A percentile compares a stretch with the other conserved stretches of the same genome.
These are phyloP conservation scores for Ceratocystis smalleyi DNA, from an alignment of 2,329 filamentous ascomycete species.

Conservation along the genomic window DNA sequence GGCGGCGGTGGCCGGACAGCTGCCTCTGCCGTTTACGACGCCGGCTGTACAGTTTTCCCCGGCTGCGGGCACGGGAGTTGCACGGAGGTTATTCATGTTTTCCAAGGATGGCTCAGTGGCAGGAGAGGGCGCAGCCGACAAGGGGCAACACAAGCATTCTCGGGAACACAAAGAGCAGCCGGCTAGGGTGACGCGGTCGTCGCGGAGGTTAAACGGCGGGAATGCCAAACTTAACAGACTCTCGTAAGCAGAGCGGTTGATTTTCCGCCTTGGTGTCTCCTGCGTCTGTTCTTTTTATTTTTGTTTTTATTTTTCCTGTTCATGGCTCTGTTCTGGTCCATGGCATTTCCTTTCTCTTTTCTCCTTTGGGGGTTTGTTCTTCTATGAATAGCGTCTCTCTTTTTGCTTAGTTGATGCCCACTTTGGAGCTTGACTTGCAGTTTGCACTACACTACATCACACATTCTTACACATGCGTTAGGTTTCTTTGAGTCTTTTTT, in stretches of 20 bases:
- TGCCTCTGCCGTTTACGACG: slow-evolving; percentile 1
- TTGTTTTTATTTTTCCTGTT: slow-evolving; percentile 8
- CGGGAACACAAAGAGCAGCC: not conserved
- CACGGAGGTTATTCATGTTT: not conserved
- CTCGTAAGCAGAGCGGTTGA: not conserved
- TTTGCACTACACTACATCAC: not conserved
- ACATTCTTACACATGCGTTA: not conserved
- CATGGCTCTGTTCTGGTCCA: slow-evolving; percentile 2
- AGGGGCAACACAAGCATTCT: not conserved
- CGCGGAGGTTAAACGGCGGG: slow-evolving; percentile 13
- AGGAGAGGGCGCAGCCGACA: not conserved
- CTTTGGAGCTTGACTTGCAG: no score
- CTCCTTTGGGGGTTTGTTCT: slow-evolving; percentile 11
- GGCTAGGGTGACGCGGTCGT: slow-evolving; percentile 13
- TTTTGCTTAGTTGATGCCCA: not conserved
- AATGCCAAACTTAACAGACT: slow-evolving; percentile 13
- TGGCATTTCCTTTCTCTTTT: slow-evolving; percentile 9
- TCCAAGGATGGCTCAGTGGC: not conserved
- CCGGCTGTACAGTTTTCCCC: not conserved
- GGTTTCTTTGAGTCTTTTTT: not conserved
- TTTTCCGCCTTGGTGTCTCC: not conserved
- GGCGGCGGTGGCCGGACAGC: slow-evolving; percentile 15
- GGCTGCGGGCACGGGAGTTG: not conserved
- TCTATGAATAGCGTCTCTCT: not conserved
- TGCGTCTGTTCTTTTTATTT: not conserved